Base-by-base conservation (phyloP, 129 eudicot genomes). In the Glebionis coronaria region DNA sequence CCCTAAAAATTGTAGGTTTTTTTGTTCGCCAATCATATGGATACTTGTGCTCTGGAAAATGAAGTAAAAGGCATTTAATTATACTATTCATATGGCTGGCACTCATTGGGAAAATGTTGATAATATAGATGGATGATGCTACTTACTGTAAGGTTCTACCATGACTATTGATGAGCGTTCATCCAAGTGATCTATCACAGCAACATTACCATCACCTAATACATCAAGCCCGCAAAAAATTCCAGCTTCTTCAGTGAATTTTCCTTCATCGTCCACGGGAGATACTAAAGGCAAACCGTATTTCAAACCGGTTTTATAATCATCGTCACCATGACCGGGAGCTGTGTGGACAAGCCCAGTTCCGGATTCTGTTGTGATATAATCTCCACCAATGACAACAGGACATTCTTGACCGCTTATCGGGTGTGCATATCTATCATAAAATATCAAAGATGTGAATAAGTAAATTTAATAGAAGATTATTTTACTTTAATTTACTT, bases 21-120 rank as follows among this genome's bases (percentile, higher is more conserved):
- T 92, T 92, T 57, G 98, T 88, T 77, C 98, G 81, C 98, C 98
- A 92, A 84, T 92, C 98, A 74, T 92, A 92, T 9, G 98, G 98
- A 71, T 92, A 92, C 73, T 92, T 92, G 77, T 92, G 98, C 79
- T 80, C 97, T 90, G 73, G 56, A 51, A 14, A 69, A n/a, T 2
- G 4, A 56, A 2, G 5, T 0, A 14, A 2, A 49, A 5, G 10
- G 29, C 4, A 18, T 31, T 63, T 13, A 69, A 47, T 20, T 62
- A 3, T 47, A 27, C 67, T 16, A 3, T 27, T 1, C 9, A 51
- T 29, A 6, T 1, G 9, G 42, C 25, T 23, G 25, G 4, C 4
- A 3, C 4, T 27, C 2, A 27, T 27, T 28, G 31, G 4, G 4
- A 28, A 4, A 66, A 68, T 15, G 72, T 72, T 63, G 20, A 4